Evolutionary conservation across 768 basidiomycete genomes (phyloP).

Genomic region (Suillus clintonianus): DNA sequence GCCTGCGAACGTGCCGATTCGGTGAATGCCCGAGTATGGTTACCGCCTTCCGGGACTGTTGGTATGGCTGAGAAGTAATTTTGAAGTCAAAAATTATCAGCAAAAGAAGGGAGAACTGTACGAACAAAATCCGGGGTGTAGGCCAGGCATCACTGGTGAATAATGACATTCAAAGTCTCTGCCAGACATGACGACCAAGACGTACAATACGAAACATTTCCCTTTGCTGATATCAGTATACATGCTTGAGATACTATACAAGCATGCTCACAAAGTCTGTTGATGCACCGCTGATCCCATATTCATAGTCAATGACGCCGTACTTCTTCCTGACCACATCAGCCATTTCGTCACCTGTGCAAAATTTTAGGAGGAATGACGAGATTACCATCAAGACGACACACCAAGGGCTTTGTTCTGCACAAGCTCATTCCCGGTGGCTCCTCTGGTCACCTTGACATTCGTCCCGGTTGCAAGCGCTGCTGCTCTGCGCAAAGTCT

Average conservation of each 20-base stretch:
- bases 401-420: slow-evolving; percentile 68
- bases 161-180: slow-evolving; percentile 7
- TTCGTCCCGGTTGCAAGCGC: slow-evolving; percentile 67
- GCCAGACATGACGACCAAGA: background rate
- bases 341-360: slow-evolving; percentile 63
- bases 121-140: slow-evolving; percentile 69
- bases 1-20: slow-evolving; percentile 57
- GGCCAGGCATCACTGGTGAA: slow-evolving; percentile 54
- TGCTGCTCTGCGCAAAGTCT: slow-evolving; percentile 50
- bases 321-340: slow-evolving; percentile 61
- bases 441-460: slow-evolving; percentile 40
- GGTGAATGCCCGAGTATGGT: slow-evolving; percentile 75
- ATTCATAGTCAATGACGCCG: slow-evolving; percentile 62
- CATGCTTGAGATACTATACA: background rate
- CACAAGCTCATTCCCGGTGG: slow-evolving; percentile 54
- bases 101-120: slow-evolving; percentile 1
- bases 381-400: background rate
- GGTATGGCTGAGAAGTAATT: slow-evolving; percentile 62
- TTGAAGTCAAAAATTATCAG: slow-evolving; percentile 1
- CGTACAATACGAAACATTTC: slow-evolving; percentile 71
- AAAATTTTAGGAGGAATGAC: background rate
- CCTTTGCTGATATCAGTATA: slow-evolving; percentile 12
- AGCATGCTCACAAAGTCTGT: slow-evolving; percentile 72
- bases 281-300: slow-evolving; percentile 70
- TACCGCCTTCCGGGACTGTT: slow-evolving; percentile 68